phyloP scores from a whole-genome alignment of 805 yeast genomes.

The Schwanniomyces polymorphus region DNA sequence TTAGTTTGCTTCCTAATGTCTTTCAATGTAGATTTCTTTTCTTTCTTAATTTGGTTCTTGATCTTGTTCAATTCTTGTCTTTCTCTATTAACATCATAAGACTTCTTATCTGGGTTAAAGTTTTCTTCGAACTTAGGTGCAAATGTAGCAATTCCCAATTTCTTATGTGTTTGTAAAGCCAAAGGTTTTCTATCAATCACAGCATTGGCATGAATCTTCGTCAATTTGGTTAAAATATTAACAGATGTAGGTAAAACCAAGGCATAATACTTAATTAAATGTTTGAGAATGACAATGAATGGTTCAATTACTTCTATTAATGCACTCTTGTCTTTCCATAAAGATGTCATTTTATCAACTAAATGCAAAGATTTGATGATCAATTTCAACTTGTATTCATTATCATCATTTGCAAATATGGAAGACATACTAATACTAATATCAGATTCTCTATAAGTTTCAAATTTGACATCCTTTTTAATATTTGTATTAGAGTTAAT shows the following conservation, averaged over 20 bases:
- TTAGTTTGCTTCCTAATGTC: constrained; percentile 88
- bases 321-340: constrained; percentile 67
- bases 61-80: constrained; percentile 83
- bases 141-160: constrained; percentile 78
- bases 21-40: constrained; percentile 81
- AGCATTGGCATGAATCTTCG: constrained; percentile 42
- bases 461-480: constrained; percentile 13
- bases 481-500: constrained; percentile 14
- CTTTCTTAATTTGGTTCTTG: constrained; percentile 84
- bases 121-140: constrained; percentile 95
- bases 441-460: constrained; percentile 1
- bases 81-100: constrained; percentile 79
- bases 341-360: constrained; percentile 27
- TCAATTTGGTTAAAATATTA: constrained; percentile 49
- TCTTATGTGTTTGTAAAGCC: constrained; percentile 77
- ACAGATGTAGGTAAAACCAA: constrained; percentile 28
- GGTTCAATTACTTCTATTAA: constrained; percentile 59
- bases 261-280: constrained; percentile 35
- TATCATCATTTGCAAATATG: constrained; percentile 9
- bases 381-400: constrained; percentile 26
- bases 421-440: constrained; percentile 6
- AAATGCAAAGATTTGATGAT: constrained; percentile 30
- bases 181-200: constrained; percentile 52
- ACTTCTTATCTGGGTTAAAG: constrained; percentile 92
- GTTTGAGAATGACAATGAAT: constrained; percentile 42